Evolutionary conservation across 371 early-diverging fungal genomes (phyloP).

Genomic region (Blyttiomyces sp.): DNA sequence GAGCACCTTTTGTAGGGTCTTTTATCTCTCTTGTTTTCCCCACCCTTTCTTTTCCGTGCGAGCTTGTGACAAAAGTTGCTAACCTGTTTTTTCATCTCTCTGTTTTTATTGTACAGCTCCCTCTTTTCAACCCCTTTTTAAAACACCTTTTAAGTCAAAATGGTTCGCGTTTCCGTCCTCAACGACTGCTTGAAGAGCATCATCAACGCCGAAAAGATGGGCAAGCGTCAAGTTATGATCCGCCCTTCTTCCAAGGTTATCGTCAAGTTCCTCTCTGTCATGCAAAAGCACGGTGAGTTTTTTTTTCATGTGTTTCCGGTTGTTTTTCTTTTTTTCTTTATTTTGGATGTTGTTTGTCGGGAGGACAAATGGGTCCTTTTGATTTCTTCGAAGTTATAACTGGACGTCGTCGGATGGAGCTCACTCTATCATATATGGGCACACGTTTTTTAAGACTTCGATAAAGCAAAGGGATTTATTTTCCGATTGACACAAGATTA

Average conservation of each 20-base stretch:
- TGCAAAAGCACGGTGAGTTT: constrained; percentile 95
- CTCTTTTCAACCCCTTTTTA: too few relatives aligned
- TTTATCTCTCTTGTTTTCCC: not conserved
- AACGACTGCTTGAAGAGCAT: constrained; percentile 97
- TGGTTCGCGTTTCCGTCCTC: constrained; percentile 86
- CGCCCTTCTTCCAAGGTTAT: constrained; percentile 97
- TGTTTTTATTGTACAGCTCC: too few relatives aligned
- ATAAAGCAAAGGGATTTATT: too few relatives aligned
- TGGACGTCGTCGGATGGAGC: constrained; percentile 48
- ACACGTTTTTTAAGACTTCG: constrained; percentile 72
- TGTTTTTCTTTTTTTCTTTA: not conserved
- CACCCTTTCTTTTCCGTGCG: not conserved
- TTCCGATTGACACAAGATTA: too few relatives aligned
- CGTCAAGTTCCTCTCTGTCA: constrained; percentile 96
- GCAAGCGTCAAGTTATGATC: constrained; percentile 97
- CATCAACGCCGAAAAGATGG: constrained; percentile 97
- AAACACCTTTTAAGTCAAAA: constrained; percentile 31
- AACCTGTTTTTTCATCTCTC: not conserved
- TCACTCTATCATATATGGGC: constrained; percentile 31
- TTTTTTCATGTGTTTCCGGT: constrained; percentile 3
- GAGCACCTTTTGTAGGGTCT: not conserved
- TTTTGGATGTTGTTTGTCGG: too few relatives aligned
- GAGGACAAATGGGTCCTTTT: not conserved
- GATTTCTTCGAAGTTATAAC: constrained; percentile 64
- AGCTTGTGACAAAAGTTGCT: not conserved